Evolutionary conservation across 2,329 filamentous ascomycete genomes (phyloP).

Genomic region (Ceratocystis ficicola): DNA sequence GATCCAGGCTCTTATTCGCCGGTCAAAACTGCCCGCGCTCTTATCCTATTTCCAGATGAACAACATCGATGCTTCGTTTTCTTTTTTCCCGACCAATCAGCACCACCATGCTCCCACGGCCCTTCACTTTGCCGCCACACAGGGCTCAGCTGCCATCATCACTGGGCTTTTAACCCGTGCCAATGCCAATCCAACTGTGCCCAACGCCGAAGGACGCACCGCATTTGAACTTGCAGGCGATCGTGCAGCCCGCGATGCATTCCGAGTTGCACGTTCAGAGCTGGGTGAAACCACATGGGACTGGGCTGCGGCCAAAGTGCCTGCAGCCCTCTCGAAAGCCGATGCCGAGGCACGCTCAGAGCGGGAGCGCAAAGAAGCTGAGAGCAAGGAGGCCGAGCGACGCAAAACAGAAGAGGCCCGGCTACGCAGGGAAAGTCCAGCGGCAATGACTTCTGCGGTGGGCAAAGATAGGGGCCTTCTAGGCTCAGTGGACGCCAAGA

Average conservation of each 20-base stretch:
- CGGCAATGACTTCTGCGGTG: conserved; percentile 35
- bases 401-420: conserved; percentile 63
- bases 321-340: conserved; percentile 53
- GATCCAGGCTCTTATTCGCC: conserved; percentile 72
- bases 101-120: conserved; percentile 72
- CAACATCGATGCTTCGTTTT: conserved; percentile 56
- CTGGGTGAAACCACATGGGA: conserved; percentile 65
- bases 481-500: conserved; percentile 47
- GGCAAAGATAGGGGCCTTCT: conserved; percentile 43
- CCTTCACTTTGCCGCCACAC: conserved; percentile 72
- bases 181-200: conserved; percentile 57
- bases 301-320: conserved; percentile 67
- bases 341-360: conserved; percentile 60
- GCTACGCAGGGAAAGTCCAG: conserved; percentile 52
- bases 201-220: conserved; percentile 66
- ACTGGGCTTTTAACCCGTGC: conserved; percentile 63
- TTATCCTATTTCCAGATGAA: conserved; percentile 75
- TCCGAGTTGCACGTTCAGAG: conserved; percentile 73
- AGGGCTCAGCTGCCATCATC: conserved; percentile 68
- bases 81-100: conserved; percentile 58
- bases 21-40: conserved; percentile 78
- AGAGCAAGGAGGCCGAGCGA: conserved; percentile 56
- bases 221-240: conserved; percentile 82
- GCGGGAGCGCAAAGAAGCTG: conserved; percentile 56
- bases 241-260: conserved; percentile 74